Base-by-base conservation (phyloP, 768 basidiomycete species). In the Harrya chromipes region DNA sequence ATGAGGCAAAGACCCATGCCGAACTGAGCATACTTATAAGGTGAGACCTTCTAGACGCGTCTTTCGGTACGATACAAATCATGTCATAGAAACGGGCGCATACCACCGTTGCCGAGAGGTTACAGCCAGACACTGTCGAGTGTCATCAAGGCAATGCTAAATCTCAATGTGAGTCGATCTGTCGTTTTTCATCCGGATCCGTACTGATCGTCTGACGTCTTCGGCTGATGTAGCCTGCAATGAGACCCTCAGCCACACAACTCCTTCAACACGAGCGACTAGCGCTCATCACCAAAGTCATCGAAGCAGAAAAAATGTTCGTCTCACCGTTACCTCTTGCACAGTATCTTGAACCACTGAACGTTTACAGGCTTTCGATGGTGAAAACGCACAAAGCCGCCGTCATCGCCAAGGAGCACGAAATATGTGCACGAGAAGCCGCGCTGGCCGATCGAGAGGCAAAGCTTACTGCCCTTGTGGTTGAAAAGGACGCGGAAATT, bases 111-210 rank as follows among this genome's bases (percentile, higher is more conserved):
- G 40, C 93, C 94, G 1, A 77, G 83, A 55, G 84, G 86, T 7
- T 95, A 94, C 65, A 89, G 87, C 16, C 82, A 83, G 50, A 73
- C 82, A 1, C 69, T 94, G 14, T 75, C 79, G 5, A 74, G 74
- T n/a, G 79, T 87, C 49, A 92, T 94, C 60, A 91, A 87, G 63
- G 78, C 87, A 0, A 94, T 95, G 92, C 67, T 94, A 14, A 90
- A 84, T 65, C 72, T 91, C 13, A 91, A 91, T 59, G 91, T 92
- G 60, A 57, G 78, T 62, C 26, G 5, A 23, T 29, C 9, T n/a
- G 13, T 34, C 33, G 10, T 16, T n/a, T 47, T 47, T n/a, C 1
- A 29, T 35, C 19, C 2, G 27, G 16, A 14, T 12, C 37, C 20
- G n/a, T 31, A 26, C 21, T 3, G 19, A 20, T 16, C 21, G 26